These are phyloP conservation scores for Populus pruinosa DNA, from an alignment of 345 rosid species.

Conservation along the genomic window DNA sequence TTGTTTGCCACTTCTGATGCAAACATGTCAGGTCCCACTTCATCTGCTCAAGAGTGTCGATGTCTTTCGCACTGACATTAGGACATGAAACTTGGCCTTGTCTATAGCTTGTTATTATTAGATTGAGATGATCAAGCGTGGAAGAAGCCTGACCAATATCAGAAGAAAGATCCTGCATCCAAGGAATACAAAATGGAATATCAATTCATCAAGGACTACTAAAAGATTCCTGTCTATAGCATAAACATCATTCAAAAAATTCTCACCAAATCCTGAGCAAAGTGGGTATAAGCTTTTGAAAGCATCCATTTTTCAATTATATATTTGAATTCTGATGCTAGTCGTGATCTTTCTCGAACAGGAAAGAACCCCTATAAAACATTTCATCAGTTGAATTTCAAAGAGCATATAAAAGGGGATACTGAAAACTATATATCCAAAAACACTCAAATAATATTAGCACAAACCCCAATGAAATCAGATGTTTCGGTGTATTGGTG, in stretches of 20 bases:
- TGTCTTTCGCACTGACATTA: slow-evolving; percentile 37
- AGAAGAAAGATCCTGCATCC: slow-evolving; percentile 52
- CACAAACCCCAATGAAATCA: slow-evolving; percentile 88
- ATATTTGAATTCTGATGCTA: slow-evolving; percentile 48
- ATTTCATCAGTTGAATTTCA: slow-evolving; percentile 13
- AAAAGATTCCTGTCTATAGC: background rate
- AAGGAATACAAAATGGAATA: slow-evolving; percentile 14
- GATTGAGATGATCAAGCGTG: slow-evolving; percentile 44
- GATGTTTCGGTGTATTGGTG: slow-evolving; percentile 95
- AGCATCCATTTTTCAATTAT: slow-evolving; percentile 53
- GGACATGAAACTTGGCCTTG: slow-evolving; percentile 35
- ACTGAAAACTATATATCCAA: background rate
- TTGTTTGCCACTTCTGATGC: slow-evolving; percentile 70
- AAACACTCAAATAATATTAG: background rate
- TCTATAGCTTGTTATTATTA: slow-evolving; percentile 37
- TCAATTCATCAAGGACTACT: slow-evolving; percentile 5
- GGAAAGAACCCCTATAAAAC: slow-evolving; percentile 82
- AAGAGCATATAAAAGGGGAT: background rate
- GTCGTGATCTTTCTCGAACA: slow-evolving; percentile 76
- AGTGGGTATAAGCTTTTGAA: slow-evolving; percentile 42
- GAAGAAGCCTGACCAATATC: slow-evolving; percentile 64
- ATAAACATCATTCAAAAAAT: background rate
- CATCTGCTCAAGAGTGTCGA: slow-evolving; percentile 52
- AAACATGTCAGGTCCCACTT: slow-evolving; percentile 50
- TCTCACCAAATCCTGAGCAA: slow-evolving; percentile 43